Evolutionary conservation across 129 eudicot genomes (phyloP), one percentile per base, ranked within the genome.

Genomic region (Artemisia tridentata): DNA sequence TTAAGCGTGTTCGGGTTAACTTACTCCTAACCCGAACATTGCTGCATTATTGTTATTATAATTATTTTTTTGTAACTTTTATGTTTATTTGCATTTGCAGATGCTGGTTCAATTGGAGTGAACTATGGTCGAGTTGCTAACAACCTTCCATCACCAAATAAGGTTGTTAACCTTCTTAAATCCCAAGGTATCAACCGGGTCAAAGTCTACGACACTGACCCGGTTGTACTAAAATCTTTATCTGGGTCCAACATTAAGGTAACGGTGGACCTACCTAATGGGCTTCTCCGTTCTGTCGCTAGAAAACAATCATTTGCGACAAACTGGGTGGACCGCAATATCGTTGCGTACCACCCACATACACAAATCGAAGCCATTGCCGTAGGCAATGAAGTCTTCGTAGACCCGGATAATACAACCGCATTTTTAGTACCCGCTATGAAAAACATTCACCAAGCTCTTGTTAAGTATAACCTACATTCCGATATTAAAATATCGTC

Each of bases 351-450:
- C 82, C 62, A 83, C 76, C 99, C 99, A 0, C 57, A 84, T 4
- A 90, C 99, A 43, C 79, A 72, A 52, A 90, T 93, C 80, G 97
- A 90, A 68, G 61, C 97, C 77, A 90, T 93, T 2, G 97, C 93
- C 41, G 96, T 95, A 1, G 99, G 99, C 0, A 95, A 95, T 23
- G 99, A 95, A 34, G 99, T 95, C 0, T 95, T 93, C 43, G 95
- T 84, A 10, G 97, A 87, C 86, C 85, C 88, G 19, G 69, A 79
- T 7, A 87, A 90, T 74, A 85, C 93, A 6, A 87, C 97, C 69
- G 29, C 18, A 34, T 87, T 25, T 77, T 81, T 95, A 4, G 73
- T 95, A 15, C 89, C 92, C 53, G 99, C 99, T 23, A 85, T 95
- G 93, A 41, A 81, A 31, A 95, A 90, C 67, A 41, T 95, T 17